Base-by-base conservation (phyloP, 2,329 filamentous ascomycete genomes). In the Zymoseptoria tritici region DNA sequence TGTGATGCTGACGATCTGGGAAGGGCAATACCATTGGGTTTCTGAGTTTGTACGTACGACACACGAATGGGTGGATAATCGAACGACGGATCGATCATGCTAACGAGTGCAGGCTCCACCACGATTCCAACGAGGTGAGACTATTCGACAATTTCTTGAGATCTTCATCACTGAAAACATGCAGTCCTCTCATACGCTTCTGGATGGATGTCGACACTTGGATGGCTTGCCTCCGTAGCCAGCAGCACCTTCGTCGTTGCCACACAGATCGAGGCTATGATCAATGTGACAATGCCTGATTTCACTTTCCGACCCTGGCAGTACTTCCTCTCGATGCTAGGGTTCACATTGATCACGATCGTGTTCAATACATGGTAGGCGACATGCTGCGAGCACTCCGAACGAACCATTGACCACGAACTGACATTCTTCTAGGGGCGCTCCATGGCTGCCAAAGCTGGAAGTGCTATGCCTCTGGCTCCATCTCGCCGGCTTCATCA, bases 191-290 rank as follows among this genome's bases (percentile, higher is more conserved):
- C 63, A 3, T 66, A 66, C 31, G 61, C 63, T 9, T 66, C 65
- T 9, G 63, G 65, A 31, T 67, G 63, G 65, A 62, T 67, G 62
- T 64, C 60, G 9, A 64, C 65, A 8, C 56, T 66, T 4, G 62
- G 63, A 9, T 67, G 62, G 64, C 64, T 66, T 11, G 72, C 74
- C 16, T 68, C 68, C 56, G 68, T 70, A 6, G 71, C 75, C 6
- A 69, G 67, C 26, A 66, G 68, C 36, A 69, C 70, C 0, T 77
- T 73, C 50, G 65, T 77, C n/a, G 64, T 70, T 16, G 67, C 70
- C 4, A 73, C 70, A 0, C 67, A 76, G 49, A 70, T 78, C 53
- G 67, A 75, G 59, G 69, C 70, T 13, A 68, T 75, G 61, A 71
- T 76, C 60, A 68, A 72, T 16, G 68, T 77, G 8, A 65, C 61